A percentile compares a stretch with the other conserved stretches of the same genome.
phyloP scores from a whole-genome alignment of 1,139 yeast species.

The Maudiozyma humilis region DNA sequence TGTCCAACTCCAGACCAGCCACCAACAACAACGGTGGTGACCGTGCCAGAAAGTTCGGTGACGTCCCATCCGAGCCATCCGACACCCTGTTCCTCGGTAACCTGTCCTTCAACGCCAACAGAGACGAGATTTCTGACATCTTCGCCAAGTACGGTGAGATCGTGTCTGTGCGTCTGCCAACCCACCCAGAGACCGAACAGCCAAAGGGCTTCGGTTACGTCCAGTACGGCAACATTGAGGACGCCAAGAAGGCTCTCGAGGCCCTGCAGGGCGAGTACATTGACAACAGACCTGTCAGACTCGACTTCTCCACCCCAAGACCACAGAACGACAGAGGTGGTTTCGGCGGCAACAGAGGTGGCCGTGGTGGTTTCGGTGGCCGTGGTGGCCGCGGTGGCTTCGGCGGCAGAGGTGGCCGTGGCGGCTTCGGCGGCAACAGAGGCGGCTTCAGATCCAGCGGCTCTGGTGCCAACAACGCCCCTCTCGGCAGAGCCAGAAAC shows the following conservation, averaged over 20 bases:
- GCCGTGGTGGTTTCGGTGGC: conserved; percentile 33
- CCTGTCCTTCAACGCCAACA: conserved; percentile 80
- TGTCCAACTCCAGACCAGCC: conserved; percentile 79
- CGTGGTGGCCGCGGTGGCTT: conserved; percentile 42
- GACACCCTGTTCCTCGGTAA: conserved; percentile 95
- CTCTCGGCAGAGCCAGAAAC: conserved; percentile 36
- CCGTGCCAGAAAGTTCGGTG: conserved; percentile 87
- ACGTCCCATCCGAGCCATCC: conserved; percentile 81
- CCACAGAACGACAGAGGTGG: conserved; percentile 39
- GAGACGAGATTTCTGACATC: conserved; percentile 63
- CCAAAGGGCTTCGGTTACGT: conserved; percentile 99
- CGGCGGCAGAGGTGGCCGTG: conserved; percentile 34
- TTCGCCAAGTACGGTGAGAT: conserved; percentile 77
- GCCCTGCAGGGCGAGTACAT: conserved; percentile 83
- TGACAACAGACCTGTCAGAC: conserved; percentile 89
- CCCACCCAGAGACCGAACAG: conserved; percentile 97
- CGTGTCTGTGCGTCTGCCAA: conserved; percentile 86
- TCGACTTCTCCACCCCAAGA: conserved; percentile 91
- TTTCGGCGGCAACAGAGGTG: conserved; percentile 24
- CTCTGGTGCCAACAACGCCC: conserved; percentile 53
- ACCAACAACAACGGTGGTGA: conserved; percentile 39
- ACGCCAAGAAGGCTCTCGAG: conserved; percentile 83
- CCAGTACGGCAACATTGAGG: conserved; percentile 77
- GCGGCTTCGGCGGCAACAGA: conserved; percentile 34
- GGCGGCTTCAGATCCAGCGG: conserved; percentile 34